Conservation (phyloP, 805 yeast species). For the Clavispora phyllophila region DNA sequence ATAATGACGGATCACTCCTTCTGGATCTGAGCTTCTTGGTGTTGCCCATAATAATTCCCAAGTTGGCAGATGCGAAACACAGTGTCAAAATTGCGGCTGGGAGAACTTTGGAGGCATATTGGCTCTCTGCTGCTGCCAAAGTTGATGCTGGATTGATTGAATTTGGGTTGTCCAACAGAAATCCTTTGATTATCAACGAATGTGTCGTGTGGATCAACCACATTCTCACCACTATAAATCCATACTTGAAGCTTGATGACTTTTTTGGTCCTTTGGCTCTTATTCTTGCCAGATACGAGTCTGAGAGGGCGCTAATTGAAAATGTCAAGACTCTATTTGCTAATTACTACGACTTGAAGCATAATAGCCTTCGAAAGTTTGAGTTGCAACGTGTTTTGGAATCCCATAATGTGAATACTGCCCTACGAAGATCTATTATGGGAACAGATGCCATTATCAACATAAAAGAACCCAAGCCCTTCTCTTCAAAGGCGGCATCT, state of each 20-base stretch:
- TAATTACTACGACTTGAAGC: slow-evolving; percentile 24
- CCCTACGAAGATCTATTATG: slow-evolving; percentile 17
- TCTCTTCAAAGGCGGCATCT: not conserved
- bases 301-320: slow-evolving; percentile 11
- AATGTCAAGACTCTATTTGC: slow-evolving; percentile 19
- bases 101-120: slow-evolving; percentile 48
- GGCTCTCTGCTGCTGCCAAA: slow-evolving; percentile 46
- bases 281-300: slow-evolving; percentile 9
- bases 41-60: slow-evolving; percentile 47
- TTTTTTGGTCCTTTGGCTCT: slow-evolving; percentile 23
- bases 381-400: slow-evolving; percentile 42
- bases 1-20: slow-evolving; percentile 34
- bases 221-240: slow-evolving; percentile 30
- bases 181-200: slow-evolving; percentile 36
- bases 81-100: slow-evolving; percentile 40
- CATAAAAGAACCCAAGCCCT: not conserved
- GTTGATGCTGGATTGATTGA: slow-evolving; percentile 45
- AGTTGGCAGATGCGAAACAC: slow-evolving; percentile 39
- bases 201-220: slow-evolving; percentile 42
- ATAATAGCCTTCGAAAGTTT: slow-evolving; percentile 36
- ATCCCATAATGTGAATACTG: slow-evolving; percentile 23
- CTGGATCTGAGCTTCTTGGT: slow-evolving; percentile 39
- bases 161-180: slow-evolving; percentile 37
- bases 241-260: slow-evolving; percentile 25
- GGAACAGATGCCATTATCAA: slow-evolving; percentile 10